Evolutionary conservation across 1,284 basidiomycete genomes (phyloP), one percentile per base, ranked within the genome.

Genomic region (Thelephora terrestris): DNA sequence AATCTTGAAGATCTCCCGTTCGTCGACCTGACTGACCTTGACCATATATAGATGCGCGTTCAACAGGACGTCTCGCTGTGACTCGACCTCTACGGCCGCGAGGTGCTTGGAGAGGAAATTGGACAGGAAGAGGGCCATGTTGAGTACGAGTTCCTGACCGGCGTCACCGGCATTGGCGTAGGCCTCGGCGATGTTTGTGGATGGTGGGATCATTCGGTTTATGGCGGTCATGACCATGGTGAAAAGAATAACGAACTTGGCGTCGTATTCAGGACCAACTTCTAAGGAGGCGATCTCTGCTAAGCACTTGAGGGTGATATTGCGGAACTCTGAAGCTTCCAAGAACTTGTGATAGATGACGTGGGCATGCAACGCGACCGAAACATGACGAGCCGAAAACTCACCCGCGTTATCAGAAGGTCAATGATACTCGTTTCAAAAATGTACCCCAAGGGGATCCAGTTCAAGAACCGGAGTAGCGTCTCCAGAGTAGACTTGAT

Each of bases 381-480:
- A 46, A 43, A 38, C 38, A 45, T 37, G 47, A 47, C 39, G 49
- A 27, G 47, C 45, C 40, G 47, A 7, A 37, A 12, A 12, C 86
- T 65, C 66, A 91, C 91, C 58, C 92, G 78, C 58, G 82, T 85
- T 45, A 99, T 78, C 20, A 99, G 75, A 51, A 91, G 78, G 69
- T 99, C 96, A 58, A 99, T 98, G 60, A 99, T 88, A 45, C 88
- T 91, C 1, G 96, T 99, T 71, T 99, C 96, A 58, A 99, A 99
- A 58, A 99, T 98, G 67, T 95, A 99, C 23, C 95, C 96, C 42
- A 99, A 73, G 44, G 96, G 96, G 61, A 99, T 99, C 96, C 96
- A 99, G 68, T 98, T 98, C 59, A 99, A 72, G 78, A 99, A 99
- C 50, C 93, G 78, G 52, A 99, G 75, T 38, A 99, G 76, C 0